These are phyloP conservation scores for Eragrostis nindensis DNA, from an alignment of 176 grass and related monocot species.

Conservation along the genomic window DNA sequence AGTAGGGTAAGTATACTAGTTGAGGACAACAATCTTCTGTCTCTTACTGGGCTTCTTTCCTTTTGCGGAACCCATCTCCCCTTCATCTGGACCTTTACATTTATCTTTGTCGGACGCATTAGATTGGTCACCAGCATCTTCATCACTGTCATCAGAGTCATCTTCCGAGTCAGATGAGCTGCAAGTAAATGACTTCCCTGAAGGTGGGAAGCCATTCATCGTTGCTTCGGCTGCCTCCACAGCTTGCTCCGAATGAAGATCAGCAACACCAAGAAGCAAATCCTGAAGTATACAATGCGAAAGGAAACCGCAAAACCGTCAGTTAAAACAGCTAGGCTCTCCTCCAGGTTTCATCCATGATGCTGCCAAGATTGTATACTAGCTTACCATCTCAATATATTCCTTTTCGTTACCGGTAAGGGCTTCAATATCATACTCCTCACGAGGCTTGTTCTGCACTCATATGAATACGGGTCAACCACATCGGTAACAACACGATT, in stretches of 20 bases:
- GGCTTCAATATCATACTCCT: constrained; percentile 76
- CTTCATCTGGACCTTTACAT: constrained; percentile 25
- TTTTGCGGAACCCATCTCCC: not conserved
- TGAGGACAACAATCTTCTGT: constrained; percentile 78
- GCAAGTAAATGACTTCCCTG: constrained; percentile 29
- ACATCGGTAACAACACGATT: not conserved
- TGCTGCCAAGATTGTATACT: constrained; percentile 8
- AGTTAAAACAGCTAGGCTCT: constrained; percentile 3
- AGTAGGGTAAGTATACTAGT: no score
- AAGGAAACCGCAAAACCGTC: not conserved
- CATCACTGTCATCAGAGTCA: constrained; percentile 42
- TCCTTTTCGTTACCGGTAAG: constrained; percentile 76
- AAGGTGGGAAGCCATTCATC: constrained; percentile 53
- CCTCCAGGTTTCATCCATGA: not conserved
- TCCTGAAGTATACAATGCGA: constrained; percentile 52
- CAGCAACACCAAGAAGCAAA: constrained; percentile 83
- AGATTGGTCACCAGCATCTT: constrained; percentile 30
- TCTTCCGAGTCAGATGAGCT: constrained; percentile 61
- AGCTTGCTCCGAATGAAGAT: constrained; percentile 76
- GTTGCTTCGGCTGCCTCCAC: constrained; percentile 72
- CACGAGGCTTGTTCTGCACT: constrained; percentile 68
- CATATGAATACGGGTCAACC: constrained; percentile 4
- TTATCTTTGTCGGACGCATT: constrained; percentile 21
- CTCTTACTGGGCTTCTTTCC: constrained; percentile 59
- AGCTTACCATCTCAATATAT: constrained; percentile 93